Evolutionary conservation across 73 alveolate genomes (phyloP), one percentile per base, ranked within the genome.

Genomic region (Tetrahymena elliotti): DNA sequence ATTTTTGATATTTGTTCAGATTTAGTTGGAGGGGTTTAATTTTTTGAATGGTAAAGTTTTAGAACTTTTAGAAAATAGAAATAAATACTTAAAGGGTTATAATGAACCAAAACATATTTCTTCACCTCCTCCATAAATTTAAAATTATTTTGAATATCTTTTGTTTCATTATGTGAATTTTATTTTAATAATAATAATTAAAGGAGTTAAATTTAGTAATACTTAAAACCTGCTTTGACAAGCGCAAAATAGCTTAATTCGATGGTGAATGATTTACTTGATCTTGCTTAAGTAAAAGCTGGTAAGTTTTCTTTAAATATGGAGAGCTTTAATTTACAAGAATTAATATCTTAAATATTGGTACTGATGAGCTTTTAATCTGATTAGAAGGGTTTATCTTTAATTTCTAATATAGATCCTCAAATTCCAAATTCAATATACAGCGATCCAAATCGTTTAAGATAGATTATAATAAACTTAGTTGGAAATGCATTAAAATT

Each of bases 221-320:
- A 83, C 16, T 39, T 94, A 15, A 94, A 94, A 33, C 96, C 96
- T 16, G 54, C 93, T 39, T 33, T 39, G 82, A 83, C 83, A 33
- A 83, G 94, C 33, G 96, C 96, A 7, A 84, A 94, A 39, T 38
- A 93, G 20, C 38, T 94, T 4, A 34, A 16, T 18, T 38, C 93
- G 8, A 40, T 94, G 38, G 96, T 88, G 4, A 84, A 94, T 84
- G 96, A 94, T 94, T 37, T 94, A 24, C 41, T 94, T 4, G 96
- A 94, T 84, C n/a, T 94, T 68, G 96, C 96, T 20, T 83, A 94
- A 83, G 53, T 94, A 83, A 94, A 94, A 20, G 96, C 96, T 38
- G 96, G 96, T 16, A 94, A 94, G 38, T 94, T 94, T 31, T 39
- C 92, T 27, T 83, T 94, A 38, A 39, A 92, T n/a, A 38, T 82